Evolutionary conservation across 805 yeast genomes (phyloP).

Genomic region (Metschnikowia corniflorae): DNA sequence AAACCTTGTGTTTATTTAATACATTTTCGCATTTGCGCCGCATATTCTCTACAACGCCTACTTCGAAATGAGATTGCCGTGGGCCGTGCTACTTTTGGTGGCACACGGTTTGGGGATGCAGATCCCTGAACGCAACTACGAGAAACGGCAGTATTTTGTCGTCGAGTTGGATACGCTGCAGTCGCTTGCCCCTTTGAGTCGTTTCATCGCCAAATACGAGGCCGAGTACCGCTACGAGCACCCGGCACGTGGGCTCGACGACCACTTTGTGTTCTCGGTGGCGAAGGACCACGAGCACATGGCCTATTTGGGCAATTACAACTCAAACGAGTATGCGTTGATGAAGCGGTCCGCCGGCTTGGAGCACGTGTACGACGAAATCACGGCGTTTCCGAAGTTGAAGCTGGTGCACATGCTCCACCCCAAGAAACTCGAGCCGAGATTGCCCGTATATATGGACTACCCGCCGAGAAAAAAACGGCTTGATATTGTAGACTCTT

Average conservation of each 20-base stretch:
- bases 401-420: slow-evolving; percentile 53
- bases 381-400: slow-evolving; percentile 28
- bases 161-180: slow-evolving; percentile 46
- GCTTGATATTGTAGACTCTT: slow-evolving; percentile 45
- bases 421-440: slow-evolving; percentile 48
- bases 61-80: slow-evolving; percentile 10
- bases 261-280: slow-evolving; percentile 66
- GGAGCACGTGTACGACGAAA: slow-evolving; percentile 24
- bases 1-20: too few relatives aligned
- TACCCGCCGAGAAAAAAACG: slow-evolving; percentile 8
- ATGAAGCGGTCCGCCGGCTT: slow-evolving; percentile 28
- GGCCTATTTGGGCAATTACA: slow-evolving; percentile 33
- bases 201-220: slow-evolving; percentile 39
- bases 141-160: slow-evolving; percentile 53
- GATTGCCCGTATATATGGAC: slow-evolving; percentile 52
- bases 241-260: slow-evolving; percentile 54
- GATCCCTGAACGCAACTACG: slow-evolving; percentile 43
- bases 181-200: slow-evolving; percentile 22
- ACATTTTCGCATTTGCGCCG: too few relatives aligned
- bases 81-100: slow-evolving; percentile 8
- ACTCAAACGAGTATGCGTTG: slow-evolving; percentile 25
- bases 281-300: slow-evolving; percentile 35
- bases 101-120: slow-evolving; percentile 10
- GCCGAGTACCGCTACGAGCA: slow-evolving; percentile 52
- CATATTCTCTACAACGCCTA: too few relatives aligned